Percentiles rank a stretch among this genome's conserved stretches.
Evolutionary conservation across 345 rosid genomes (phyloP).

Genomic region (Alliaria petiolata): DNA sequence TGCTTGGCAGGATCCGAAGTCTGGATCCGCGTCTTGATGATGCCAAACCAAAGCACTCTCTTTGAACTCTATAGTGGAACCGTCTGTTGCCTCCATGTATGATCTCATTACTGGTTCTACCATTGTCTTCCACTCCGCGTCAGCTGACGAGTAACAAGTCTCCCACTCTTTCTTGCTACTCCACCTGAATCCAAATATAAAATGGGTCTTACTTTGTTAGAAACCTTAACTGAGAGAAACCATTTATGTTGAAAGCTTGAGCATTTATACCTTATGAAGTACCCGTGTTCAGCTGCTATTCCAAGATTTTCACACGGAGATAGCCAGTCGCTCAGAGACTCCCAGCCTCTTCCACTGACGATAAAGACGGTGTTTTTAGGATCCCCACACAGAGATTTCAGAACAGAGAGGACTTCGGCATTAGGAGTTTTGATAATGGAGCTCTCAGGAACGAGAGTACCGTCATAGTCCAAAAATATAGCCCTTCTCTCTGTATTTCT

Average conservation of each 20-base stretch:
- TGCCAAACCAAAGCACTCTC: constrained; percentile 94
- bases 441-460: constrained; percentile 63
- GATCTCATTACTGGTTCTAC: constrained; percentile 82
- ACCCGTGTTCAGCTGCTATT: constrained; percentile 87
- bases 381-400: constrained; percentile 53
- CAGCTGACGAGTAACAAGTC: constrained; percentile 45
- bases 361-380: constrained; percentile 70
- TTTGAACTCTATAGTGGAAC: constrained; percentile 72
- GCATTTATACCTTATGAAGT: constrained; percentile 50
- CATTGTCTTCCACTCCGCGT: constrained; percentile 70
- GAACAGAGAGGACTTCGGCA: constrained; percentile 51
- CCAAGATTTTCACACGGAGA: constrained; percentile 70
- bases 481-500: constrained; percentile 59
- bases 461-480: constrained; percentile 76
- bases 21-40: constrained; percentile 93
- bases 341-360: constrained; percentile 72
- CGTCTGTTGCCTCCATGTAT: constrained; percentile 84
- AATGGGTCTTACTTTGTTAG: background rate
- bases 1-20: constrained; percentile 90
- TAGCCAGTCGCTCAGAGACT: constrained; percentile 58
- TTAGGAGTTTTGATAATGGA: constrained; percentile 57
- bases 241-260: background rate
- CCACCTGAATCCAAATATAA: constrained; percentile 43
- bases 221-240: background rate
- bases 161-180: constrained; percentile 63